Conservation (phyloP, 2,329 filamentous ascomycete species). For the Cephalotrichum gorgonifer region DNA sequence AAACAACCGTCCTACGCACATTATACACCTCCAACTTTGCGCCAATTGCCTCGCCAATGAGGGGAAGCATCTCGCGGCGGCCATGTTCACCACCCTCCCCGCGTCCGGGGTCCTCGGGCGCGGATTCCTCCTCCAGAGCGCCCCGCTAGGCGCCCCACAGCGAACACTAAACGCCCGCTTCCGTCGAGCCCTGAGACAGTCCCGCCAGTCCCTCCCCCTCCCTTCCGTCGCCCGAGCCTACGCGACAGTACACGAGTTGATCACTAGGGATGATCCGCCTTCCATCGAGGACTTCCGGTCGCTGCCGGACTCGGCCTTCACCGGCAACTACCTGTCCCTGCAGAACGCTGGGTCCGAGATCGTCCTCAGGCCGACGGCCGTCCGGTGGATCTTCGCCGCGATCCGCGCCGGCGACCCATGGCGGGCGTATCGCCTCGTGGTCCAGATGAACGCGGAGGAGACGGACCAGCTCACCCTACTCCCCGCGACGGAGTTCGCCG, state of each 20-base stretch:
- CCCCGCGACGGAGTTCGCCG: constrained; percentile 47
- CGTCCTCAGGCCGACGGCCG: neutral
- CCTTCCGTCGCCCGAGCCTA: too few species aligned
- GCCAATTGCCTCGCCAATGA: neutral
- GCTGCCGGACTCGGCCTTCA: too few species aligned
- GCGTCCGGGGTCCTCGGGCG: neutral
- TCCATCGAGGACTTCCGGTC: too few species aligned
- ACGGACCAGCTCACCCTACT: constrained; percentile 26
- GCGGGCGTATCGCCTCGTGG: neutral
- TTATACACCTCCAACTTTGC: neutral
- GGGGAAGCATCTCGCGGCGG: neutral
- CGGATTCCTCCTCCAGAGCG: neutral
- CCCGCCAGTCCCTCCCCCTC: too few species aligned
- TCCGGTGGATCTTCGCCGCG: neutral
- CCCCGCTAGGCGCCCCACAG: neutral
- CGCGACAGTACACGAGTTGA: neutral
- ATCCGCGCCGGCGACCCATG: neutral
- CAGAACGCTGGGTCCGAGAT: neutral
- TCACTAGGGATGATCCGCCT: too few species aligned
- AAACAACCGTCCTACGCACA: too few species aligned
- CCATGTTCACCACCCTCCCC: neutral
- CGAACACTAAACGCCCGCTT: neutral
- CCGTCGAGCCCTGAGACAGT: too few species aligned
- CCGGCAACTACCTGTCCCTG: too few species aligned
- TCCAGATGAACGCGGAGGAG: neutral